phyloP scores from a whole-genome alignment of 495 filamentous ascomycete genomes.

The Penicillium ucsense region DNA sequence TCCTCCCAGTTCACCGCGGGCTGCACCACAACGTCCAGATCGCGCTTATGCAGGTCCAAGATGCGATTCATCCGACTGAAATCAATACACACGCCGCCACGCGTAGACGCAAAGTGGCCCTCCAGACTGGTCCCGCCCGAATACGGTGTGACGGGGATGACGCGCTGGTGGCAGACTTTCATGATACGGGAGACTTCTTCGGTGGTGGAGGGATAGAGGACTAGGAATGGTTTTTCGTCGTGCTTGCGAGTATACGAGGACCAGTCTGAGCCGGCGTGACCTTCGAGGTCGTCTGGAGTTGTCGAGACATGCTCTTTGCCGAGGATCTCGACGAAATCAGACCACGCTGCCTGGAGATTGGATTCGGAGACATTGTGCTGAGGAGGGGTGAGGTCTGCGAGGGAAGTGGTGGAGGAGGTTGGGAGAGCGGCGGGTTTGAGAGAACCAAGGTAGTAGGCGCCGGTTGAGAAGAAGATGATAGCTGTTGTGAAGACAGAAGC shows the following conservation, averaged over 20 bases:
- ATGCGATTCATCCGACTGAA: constrained; percentile 57
- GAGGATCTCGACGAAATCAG: constrained; percentile 77
- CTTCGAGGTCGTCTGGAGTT: constrained; percentile 48
- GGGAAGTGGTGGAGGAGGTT: constrained; percentile 61
- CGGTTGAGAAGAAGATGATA: constrained; percentile 48
- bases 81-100: constrained; percentile 54
- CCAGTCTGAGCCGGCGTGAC: constrained; percentile 81
- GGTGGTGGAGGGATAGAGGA: constrained; percentile 43
- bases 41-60: constrained; percentile 43
- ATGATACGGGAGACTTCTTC: constrained; percentile 51
- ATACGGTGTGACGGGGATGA: constrained; percentile 56
- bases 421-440: constrained; percentile 48
- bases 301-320: constrained; percentile 83
- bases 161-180: constrained; percentile 50
- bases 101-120: constrained; percentile 52
- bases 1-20: constrained; percentile 56
- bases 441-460: constrained; percentile 65
- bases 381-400: constrained; percentile 49
- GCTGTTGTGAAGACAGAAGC: constrained; percentile 17
- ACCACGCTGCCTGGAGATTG: constrained; percentile 88
- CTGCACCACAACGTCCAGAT: constrained; percentile 58
- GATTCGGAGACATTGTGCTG: constrained; percentile 59
- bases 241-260: constrained; percentile 60
- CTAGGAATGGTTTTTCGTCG: constrained; percentile 34
- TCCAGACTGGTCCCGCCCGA: constrained; percentile 56